Base-by-base conservation (phyloP, 1,284 basidiomycete species). In the Apiotrichum veenhuisii region DNA sequence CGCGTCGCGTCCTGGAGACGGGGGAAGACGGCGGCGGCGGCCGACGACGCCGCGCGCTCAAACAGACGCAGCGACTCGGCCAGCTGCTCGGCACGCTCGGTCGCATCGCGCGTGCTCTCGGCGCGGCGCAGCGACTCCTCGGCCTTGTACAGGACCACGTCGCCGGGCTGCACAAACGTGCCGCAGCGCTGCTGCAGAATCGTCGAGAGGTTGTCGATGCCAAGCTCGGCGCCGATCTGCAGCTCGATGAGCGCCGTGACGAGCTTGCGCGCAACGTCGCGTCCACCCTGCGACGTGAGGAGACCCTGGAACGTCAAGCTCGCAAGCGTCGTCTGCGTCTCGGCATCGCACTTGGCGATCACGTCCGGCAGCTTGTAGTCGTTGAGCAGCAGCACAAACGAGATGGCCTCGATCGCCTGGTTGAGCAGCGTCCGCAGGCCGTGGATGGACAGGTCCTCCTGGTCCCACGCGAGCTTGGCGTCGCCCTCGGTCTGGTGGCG, bases 71-170 rank as follows among this genome's bases (percentile, higher is more conserved):
- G 78, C 0, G 91, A 91, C 75, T 96, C 91, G 41, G 82, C 82
- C 38, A 96, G 80, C 79, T 82, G 85, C 55, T 86, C 85, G 55
- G 85, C 83, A 54, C 85, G 83, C 73, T 95, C 91, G 2, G 78
- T 74, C 5, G 82, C 80, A 68, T 86, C 88, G 49, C 83, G 81
- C 17, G 88, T 86, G 72, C 94, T 91, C 47, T 88, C 86, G 25
- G 96, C 93, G 66, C 89, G 88, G 9, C 92, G 87, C 44, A 97
- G 83, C 65, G 88, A 91, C 77, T 99, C 96, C 71, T 91, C 88
- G 1, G 95, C 95, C 81, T 98, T 98, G 82, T 98, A 98, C 49
- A 97, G 79, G 80, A 97, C 89, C 43, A 98, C 96, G 77, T 99
- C 96, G 70, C 97, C 96, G 0, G 95, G 88, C 67, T 91, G 94